Evolutionary conservation across 768 basidiomycete species (phyloP).

Genomic region (Leccinum barrowsii): DNA sequence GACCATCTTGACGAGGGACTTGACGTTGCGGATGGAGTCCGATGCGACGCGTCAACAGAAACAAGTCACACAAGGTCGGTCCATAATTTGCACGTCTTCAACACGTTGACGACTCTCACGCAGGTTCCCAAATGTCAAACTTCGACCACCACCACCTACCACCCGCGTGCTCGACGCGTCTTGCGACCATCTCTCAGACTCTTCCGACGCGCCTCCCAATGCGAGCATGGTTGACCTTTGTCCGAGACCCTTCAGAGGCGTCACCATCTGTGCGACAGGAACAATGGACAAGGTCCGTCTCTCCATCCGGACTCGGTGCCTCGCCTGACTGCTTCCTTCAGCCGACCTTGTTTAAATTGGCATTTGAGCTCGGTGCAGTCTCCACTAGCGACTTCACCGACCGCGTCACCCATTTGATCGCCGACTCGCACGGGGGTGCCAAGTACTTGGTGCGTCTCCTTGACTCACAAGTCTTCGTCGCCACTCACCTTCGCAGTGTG

Average conservation of each 20-base stretch:
- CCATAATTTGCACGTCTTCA: background rate
- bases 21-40: background rate
- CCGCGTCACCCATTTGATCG: constrained; percentile 81
- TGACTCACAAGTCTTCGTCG: background rate
- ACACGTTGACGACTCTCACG: background rate
- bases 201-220: constrained; percentile 43
- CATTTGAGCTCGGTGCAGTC: constrained; percentile 75
- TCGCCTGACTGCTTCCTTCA: constrained; percentile 25
- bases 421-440: constrained; percentile 71
- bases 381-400: constrained; percentile 74
- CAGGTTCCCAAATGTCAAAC: constrained; percentile 80
- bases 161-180: constrained; percentile 25
- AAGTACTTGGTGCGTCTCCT: constrained; percentile 67
- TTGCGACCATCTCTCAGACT: constrained; percentile 45
- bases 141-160: constrained; percentile 57
- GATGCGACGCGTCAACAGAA: constrained; percentile 50
- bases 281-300: constrained; percentile 68
- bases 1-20: constrained; percentile 56
- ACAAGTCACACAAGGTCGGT: constrained; percentile 59
- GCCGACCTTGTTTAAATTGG: constrained; percentile 72
- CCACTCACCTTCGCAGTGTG: constrained; percentile 52
- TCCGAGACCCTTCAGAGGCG: constrained; percentile 66
- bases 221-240: constrained; percentile 44
- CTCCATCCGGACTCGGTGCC: constrained; percentile 3
- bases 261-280: constrained; percentile 73